phyloP scores from a whole-genome alignment of 352 stramenopile genomes.

The Phytophthora kernoviae region DNA sequence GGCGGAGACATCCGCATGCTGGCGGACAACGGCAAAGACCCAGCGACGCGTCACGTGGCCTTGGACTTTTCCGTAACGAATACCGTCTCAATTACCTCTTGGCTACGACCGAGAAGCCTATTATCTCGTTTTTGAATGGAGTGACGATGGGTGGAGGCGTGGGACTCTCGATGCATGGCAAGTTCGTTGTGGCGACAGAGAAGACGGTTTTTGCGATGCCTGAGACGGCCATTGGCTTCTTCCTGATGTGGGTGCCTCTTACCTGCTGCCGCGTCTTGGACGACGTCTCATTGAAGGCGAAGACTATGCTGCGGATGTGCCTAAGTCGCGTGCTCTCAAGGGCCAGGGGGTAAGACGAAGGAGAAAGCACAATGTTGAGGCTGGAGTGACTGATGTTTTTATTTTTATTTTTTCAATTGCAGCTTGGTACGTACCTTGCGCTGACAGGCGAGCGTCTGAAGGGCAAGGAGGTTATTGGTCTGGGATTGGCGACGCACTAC shows the following conservation, averaged over 20 bases:
- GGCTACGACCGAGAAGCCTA: slow-evolving; percentile 81
- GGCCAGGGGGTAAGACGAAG: slow-evolving; percentile 65
- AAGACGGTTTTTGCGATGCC: slow-evolving; percentile 99
- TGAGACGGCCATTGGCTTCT: slow-evolving; percentile 98
- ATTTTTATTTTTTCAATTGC: slow-evolving; percentile 15
- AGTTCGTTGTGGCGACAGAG: slow-evolving; percentile 97
- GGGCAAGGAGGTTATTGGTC: slow-evolving; percentile 89
- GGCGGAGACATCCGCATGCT: slow-evolving; percentile 94
- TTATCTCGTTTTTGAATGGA: slow-evolving; percentile 97
- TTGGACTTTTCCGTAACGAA: slow-evolving; percentile 96
- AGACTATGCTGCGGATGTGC: slow-evolving; percentile 73
- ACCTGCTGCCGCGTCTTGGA: slow-evolving; percentile 91
- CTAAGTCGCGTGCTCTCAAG: slow-evolving; percentile 69
- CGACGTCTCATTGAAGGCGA: slow-evolving; percentile 71
- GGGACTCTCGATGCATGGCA: slow-evolving; percentile 96
- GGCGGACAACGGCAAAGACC: slow-evolving; percentile 81
- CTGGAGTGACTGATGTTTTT: slow-evolving; percentile 6
- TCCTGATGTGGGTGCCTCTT: slow-evolving; percentile 97
- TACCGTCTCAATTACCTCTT: slow-evolving; percentile 95
- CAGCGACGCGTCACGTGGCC: slow-evolving; percentile 66
- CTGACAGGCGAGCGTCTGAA: slow-evolving; percentile 94
- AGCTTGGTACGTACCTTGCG: slow-evolving; percentile 94
- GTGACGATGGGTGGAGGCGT: slow-evolving; percentile 99
- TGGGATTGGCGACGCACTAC: slow-evolving; percentile 97
- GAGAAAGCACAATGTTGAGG: neutral